Conservation (phyloP, 139 green algal species). For the Picochlorum sp. region DNA sequence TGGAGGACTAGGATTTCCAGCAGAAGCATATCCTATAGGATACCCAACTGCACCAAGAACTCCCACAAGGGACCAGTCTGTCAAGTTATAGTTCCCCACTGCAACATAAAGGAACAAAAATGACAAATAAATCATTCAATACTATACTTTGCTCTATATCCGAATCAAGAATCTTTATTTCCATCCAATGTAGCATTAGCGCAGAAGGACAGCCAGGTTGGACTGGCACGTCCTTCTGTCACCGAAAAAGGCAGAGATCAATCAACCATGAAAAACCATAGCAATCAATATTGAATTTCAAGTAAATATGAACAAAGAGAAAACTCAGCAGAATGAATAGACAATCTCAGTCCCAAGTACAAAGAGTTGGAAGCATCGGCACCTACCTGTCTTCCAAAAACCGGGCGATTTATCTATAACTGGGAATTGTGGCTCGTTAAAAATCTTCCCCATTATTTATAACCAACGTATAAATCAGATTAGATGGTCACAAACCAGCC, state of each 20-base stretch:
- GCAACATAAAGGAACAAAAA: background rate
- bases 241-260: too few relatives aligned
- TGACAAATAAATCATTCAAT: background rate
- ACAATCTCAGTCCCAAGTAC: too few relatives aligned
- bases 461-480: too few relatives aligned
- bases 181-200: background rate
- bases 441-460: conserved; percentile 9
- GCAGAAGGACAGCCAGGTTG: too few relatives aligned
- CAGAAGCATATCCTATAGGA: conserved; percentile 15
- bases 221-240: too few relatives aligned
- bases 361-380: too few relatives aligned
- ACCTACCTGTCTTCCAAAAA: conserved; percentile 15
- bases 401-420: conserved; percentile 16
- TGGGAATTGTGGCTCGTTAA: conserved; percentile 16
- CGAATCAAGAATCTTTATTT: background rate
- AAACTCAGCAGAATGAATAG: too few relatives aligned
- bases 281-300: too few relatives aligned
- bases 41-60: background rate
- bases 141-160: too few relatives aligned
- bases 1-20: conserved; percentile 12
- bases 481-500: background rate
- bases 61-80: conserved; percentile 3
- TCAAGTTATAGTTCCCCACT: conserved; percentile 17
- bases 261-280: too few relatives aligned
- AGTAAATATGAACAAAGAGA: too few relatives aligned